Evolutionary conservation across 2,329 filamentous ascomycete genomes (phyloP), one percentile per base, ranked within the genome.

Genomic region (Penicillium carneum): DNA sequence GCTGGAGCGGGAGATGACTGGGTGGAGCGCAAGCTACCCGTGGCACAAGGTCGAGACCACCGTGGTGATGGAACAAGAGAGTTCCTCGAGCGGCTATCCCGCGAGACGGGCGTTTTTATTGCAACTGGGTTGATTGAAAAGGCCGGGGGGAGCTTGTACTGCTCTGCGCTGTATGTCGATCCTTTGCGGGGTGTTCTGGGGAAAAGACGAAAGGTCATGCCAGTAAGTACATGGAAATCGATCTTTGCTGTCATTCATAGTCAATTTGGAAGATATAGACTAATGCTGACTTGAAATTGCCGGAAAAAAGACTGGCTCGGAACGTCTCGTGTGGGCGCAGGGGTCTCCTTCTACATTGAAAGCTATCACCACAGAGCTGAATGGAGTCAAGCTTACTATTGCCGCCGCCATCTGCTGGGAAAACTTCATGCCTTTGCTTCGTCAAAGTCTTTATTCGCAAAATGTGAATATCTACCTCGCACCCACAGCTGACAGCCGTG

Each of bases 341-440:
- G 93, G 93, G 42, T 89, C 88, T 2, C 87, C 93, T 0, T 86
- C 86, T 0, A 95, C 92, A 3, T 84, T 97, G 31, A 87, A 87
- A 64, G 93, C 93, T 3, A 87, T 97, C 1, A 89, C 87, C 29
- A 93, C 92, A 1, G 86, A 83, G 26, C 92, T 97, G 74, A 89
- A 89, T 63, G 92, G 92, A 51, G 86, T 93, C 2, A 88, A 87
- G 65, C 79, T 97, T 62, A 94, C 91, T 59, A 85, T 97, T 62
- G 93, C 90, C 0, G 88, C 90, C 3, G 94, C 93, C 3, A 96
- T 98, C 67, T 97, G 93, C 82, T 97, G 93, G 93, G 93, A 98
- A 77, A 97, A 91, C 76, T 96, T 94, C 80, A 97, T 97, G 93
- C 93, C 93, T 0, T 81, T 97, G 18, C 82, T 97, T 8, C 86